Evolutionary conservation across 805 yeast genomes (phyloP), one percentile per base, ranked within the genome.

Genomic region (fission yeast (Schizosaccharomyces pombe)): DNA sequence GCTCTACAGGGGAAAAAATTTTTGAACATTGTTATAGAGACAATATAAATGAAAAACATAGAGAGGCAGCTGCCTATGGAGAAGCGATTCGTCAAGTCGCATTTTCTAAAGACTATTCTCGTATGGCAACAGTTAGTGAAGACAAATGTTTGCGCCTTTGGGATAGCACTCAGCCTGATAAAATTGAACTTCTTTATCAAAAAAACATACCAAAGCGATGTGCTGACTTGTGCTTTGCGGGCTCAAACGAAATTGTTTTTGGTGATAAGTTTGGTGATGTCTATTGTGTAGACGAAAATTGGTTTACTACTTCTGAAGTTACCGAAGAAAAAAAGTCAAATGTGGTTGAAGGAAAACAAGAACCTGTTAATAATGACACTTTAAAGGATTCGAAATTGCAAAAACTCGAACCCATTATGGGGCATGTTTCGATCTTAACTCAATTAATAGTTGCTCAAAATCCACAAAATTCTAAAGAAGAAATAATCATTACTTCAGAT

Each of bases 181-280:
- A 43, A 43, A 24, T 22, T 5, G 30, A 22, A 4, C 26, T 43
- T 16, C 14, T 5, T 22, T 22, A 43, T n/a, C 28, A 22, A 22
- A 43, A 22, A 8, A 43, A 19, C 19, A 26, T 43, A 22, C 30
- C 49, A 16, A 43, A 43, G 26, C 31, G 49, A 6, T 43, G 49
- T 19, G 28, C 49, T 14, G 49, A 19, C 26, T 14, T 43, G 30
- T 14, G 26, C 9, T 43, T 19, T 26, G 6, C 19, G 16, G 49
- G 26, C 14, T 22, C 28, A 14, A 29, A 29, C 26, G 49, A 43
- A 5, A 66, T 87, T 5, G 65, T 85, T 2, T 74, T 87, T 26
- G 95, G 94, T 22, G 98, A 91, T 65, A 91, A 91, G 69, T 91
- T 89, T 64, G 98, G 98, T 52, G 99, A 91, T 67, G 95, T 86